Evolutionary conservation across 2,329 filamentous ascomycete genomes (phyloP), one percentile per base, ranked within the genome.

Genomic region (Fusarium veterinarium): DNA sequence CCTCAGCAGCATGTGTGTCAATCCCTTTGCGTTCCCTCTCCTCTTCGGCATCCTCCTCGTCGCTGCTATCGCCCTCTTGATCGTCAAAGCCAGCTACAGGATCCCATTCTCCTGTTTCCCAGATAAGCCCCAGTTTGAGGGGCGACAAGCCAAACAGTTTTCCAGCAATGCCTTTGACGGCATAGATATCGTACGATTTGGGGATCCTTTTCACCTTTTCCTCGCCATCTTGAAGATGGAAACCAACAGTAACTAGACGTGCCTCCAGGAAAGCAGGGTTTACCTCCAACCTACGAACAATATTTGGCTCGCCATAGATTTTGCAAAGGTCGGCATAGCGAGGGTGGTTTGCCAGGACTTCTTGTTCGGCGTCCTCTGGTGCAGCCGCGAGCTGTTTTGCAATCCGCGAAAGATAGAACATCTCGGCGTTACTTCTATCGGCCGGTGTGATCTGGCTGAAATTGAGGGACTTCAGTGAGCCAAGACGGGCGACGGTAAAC

Each of bases 61-160:
- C 87, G 49, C 86, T 87, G 73, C 84, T 86, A 48, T 85, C 86
- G 60, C 83, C 87, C 46, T 89, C 89, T 35, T 87, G 86, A 8
- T 89, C 86, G 69, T 90, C 87, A 74, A 90, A 89, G 68, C 88
- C 87, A 13, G 88, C 88, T 1, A 94, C 91, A 0, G 93, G 93
- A 80, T 97, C 94, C 90, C 92, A 94, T 81, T 98, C 95, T 25
- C 94, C 93, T 13, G 95, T 97, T 83, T 97, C 94, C 92, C 94
- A 97, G 1, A 96, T 84, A 53, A 98, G 81, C 44, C 86, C 87
- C 67, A 95, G 83, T 45, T 83, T 83, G 70, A 94, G 85, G 0
- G 94, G 92, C 51, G 86, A 82, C 16, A 93, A 75, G 2, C 83
- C 85, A 76, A 97, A 94, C n/a, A 92, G 80, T 72, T 89, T 91